Evolutionary conservation across 768 basidiomycete genomes (phyloP), one percentile per base, ranked within the genome.

Genomic region (Strobilomyces echinocephalus): DNA sequence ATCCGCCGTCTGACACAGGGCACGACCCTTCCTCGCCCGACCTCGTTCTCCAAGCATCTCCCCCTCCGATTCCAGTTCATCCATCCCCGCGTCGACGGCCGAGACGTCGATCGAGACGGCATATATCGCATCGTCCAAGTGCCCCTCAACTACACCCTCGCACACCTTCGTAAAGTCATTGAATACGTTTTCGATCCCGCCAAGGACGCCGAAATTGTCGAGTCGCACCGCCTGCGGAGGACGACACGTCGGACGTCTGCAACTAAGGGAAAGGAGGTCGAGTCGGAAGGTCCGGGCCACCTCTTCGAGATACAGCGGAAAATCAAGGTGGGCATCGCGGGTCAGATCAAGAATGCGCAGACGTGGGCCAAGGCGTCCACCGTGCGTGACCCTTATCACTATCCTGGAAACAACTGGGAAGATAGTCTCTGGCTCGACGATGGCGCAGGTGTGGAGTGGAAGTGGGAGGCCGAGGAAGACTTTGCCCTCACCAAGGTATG

Each of bases 381-480:
- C 38, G 68, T 72, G 3, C 71, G 73, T 4, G 80, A 83, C 60
- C 82, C 81, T 3, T 79, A 73, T 56, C 70, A 69, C 16, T 70
- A 70, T 46, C 67, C 69, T 34, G 60, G 78, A 3, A 80, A 78
- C 59, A 69, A 69, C 20, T 68, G 69, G 12, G 69, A 67, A 42
- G 70, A 67, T 5, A 68, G 67, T 39, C 55, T 62, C 35, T 62
- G 68, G 57, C 55, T 67, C 26, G 63, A 66, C 2, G 59, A 64
- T 0, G 70, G 70, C 1, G 73, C 71, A 35, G 72, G 76, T 0
- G 75, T 75, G 6, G 76, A 73, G 9, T 87, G 85, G 80, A 76
- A 73, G 39, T 88, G 86, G 87, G 79, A 82, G 47, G 78, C 81
- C 3, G 87, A 88, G 62, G 83, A 86, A 60, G 86, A 87, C 56